Evolutionary conservation across 2,329 filamentous ascomycete species (phyloP), one percentile per base, ranked within the genome.

Genomic region (Gnomoniopsis smithogilvyi): DNA sequence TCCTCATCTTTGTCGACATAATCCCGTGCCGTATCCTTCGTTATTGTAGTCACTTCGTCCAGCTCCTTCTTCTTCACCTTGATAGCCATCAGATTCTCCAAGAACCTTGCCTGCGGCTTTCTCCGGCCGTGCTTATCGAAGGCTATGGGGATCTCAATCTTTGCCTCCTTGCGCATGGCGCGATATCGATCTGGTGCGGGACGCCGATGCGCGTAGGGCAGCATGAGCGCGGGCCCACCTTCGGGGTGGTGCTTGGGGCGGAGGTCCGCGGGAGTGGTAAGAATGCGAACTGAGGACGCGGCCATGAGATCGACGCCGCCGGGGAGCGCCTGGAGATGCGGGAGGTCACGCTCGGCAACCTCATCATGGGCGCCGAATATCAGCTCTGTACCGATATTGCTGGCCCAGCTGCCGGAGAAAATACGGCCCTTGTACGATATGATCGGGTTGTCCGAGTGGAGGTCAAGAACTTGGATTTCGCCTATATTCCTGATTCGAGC

Each of bases 311-410:
- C 89, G 41, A 91, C 85, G 24, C 83, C 80, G 22, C 82, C 78
- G 34, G 75, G 76, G 26, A 84, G 78, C 24, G 78, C 74, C n/a
- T 79, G 81, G 43, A 83, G 70, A 10, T 72, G 71, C 3, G 81
- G 80, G 2, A 81, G 70, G 10, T 70, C 70, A 12, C 70, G 66
- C 57, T 73, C 64, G 7, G 69, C 61, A 22, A 61, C 19, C 48
- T 60, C 62, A 62, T 80, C 74, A 62, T 79, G 81, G 17, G 73
- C 74, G 1, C 80, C 81, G 67, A 97, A 88, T 46, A 96, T 83
- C 64, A 93, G 77, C 65, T 96, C 91, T 0, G 92, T 96, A 38
- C 94, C 94, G 47, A 96, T 84, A 61, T 92, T 89, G 62, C 90
- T 86, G 12, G 85, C 83, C 94, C 94, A 98, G 49, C 85, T 77